These are phyloP conservation scores for Exophiala viscosa DNA, from an alignment of 2,329 filamentous ascomycete species.

Conservation along the genomic window DNA sequence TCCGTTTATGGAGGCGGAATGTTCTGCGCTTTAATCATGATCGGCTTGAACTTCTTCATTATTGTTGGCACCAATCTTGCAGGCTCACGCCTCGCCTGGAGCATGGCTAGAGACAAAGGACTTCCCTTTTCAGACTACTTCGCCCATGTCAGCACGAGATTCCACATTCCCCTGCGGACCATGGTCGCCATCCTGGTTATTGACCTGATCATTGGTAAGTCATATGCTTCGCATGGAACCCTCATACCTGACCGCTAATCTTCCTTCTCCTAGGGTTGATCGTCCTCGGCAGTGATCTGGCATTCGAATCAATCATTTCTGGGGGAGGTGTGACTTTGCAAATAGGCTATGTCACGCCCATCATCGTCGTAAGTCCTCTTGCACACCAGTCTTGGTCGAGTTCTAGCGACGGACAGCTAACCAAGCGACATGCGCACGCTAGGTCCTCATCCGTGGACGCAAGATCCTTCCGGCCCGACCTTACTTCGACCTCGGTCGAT, in stretches of 20 bases:
- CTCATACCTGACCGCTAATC: background rate
- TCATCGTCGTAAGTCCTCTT: slow-evolving; percentile 15
- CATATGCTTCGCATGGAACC: background rate
- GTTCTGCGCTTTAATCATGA: slow-evolving; percentile 23
- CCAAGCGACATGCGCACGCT: background rate
- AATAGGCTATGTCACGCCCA: slow-evolving; percentile 19
- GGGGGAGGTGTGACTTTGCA: slow-evolving; percentile 21
- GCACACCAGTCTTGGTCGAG: background rate
- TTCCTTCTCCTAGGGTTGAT: slow-evolving; percentile 11
- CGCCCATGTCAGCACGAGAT: slow-evolving; percentile 49
- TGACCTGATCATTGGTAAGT: slow-evolving; percentile 21
- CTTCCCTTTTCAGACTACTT: slow-evolving; percentile 56
- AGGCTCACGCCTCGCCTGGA: slow-evolving; percentile 19
- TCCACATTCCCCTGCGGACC: slow-evolving; percentile 53
- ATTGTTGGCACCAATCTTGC: slow-evolving; percentile 23
- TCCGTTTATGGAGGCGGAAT: slow-evolving; percentile 34
- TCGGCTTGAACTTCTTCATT: slow-evolving; percentile 23
- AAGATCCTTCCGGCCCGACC: slow-evolving; percentile 19
- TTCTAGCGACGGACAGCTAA: background rate
- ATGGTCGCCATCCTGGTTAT: slow-evolving; percentile 22
- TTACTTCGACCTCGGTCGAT: slow-evolving; percentile 22
- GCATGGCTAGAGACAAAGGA: slow-evolving; percentile 55
- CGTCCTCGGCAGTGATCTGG: slow-evolving; percentile 21
- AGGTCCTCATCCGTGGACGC: slow-evolving; percentile 21
- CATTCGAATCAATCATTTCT: slow-evolving; percentile 23